These are phyloP conservation scores for Tolypocladium cylindrosporum DNA, from an alignment of 2,329 filamentous ascomycete genomes.

Conservation along the genomic window DNA sequence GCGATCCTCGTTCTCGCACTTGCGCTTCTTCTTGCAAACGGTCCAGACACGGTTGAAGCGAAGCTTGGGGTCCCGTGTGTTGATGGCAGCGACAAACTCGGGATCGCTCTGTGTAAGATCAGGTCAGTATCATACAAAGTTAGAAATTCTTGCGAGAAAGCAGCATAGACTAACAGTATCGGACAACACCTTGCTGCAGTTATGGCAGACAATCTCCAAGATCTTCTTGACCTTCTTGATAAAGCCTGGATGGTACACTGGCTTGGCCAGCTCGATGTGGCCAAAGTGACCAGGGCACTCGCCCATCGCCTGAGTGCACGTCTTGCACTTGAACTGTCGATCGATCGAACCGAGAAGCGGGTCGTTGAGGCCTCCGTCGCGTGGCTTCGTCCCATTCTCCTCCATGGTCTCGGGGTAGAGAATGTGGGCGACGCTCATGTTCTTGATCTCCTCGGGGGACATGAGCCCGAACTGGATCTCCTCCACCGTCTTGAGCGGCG, in stretches of 20 bases:
- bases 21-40: constrained; percentile 78
- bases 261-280: constrained; percentile 94
- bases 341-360: constrained; percentile 95
- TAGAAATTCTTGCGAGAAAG: constrained; percentile 41
- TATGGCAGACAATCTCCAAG: constrained; percentile 96
- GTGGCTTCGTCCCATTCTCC: constrained; percentile 82
- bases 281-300: constrained; percentile 98
- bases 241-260: constrained; percentile 91
- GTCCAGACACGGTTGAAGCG: constrained; percentile 91
- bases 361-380: constrained; percentile 88
- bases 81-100: constrained; percentile 72
- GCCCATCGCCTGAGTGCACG: constrained; percentile 89
- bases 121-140: constrained; percentile 51
- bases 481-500: constrained; percentile 92
- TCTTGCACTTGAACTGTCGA: constrained; percentile 88
- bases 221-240: constrained; percentile 99
- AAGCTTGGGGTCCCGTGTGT: constrained; percentile 81
- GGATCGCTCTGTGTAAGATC: constrained; percentile 60
- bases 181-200: constrained; percentile 94
- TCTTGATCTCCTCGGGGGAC: constrained; percentile 97
- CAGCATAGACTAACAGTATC: constrained; percentile 80
- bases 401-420: constrained; percentile 99
- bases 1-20: constrained; percentile 72
- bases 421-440: constrained; percentile 93
- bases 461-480: constrained; percentile 98